These are phyloP conservation scores for Talaromyces ruber DNA, from an alignment of 495 filamentous ascomycete genomes.

Conservation along the genomic window DNA sequence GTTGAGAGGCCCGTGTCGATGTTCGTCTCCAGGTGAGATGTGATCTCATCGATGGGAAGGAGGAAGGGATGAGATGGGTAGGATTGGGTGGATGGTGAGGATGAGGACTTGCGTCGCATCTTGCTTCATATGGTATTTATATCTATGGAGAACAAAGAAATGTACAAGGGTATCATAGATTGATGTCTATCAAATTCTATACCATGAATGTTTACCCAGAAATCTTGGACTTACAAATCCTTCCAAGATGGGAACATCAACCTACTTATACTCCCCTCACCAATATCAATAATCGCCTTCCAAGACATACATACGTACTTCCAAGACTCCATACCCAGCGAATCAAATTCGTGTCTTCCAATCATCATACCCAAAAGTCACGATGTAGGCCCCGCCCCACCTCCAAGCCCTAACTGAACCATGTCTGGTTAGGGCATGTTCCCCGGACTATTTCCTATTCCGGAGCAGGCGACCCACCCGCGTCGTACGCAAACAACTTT, in stretches of 20 bases:
- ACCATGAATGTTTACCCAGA: background rate
- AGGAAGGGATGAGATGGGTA: slow-evolving; percentile 15
- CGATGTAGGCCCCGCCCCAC: background rate
- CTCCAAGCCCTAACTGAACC: background rate
- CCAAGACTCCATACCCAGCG: background rate
- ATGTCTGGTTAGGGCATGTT: background rate
- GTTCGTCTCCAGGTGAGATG: slow-evolving; percentile 40
- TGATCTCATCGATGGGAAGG: slow-evolving; percentile 38
- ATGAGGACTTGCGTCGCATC: background rate
- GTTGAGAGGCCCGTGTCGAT: slow-evolving; percentile 50
- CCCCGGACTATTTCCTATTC: background rate
- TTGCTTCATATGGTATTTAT: background rate
- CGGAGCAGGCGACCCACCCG: background rate
- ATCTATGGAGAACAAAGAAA: background rate
- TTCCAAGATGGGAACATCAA: background rate
- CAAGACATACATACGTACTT: background rate
- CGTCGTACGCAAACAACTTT: background rate
- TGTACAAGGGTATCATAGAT: background rate
- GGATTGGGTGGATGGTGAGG: slow-evolving; percentile 3
- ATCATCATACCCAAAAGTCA: background rate
- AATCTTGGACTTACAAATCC: background rate
- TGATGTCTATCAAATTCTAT: background rate
- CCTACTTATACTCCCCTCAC: background rate
- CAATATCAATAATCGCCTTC: background rate
- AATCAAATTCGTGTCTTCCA: background rate